Evolutionary conservation across 257 asterid species (phyloP), one percentile per base, ranked within the genome.

Genomic region (Scutellaria galericulata): DNA sequence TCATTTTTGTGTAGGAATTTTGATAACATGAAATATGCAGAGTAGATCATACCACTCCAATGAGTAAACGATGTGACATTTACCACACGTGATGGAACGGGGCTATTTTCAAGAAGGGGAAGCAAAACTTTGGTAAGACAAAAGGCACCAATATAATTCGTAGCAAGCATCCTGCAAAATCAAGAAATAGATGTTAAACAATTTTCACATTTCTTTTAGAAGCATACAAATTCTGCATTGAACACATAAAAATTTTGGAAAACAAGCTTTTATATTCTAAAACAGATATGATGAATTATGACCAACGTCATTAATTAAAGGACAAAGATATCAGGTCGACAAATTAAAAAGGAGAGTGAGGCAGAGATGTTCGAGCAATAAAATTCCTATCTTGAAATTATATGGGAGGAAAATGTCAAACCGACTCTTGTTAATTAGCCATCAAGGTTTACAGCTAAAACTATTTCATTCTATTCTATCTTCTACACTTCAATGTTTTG

Each of bases 61-160:
- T 93, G 98, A 9, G 98, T 93, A 68, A 93, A 93, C 66, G 98
- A 93, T 68, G 98, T 67, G 74, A 93, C 87, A 60, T 88, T 93
- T 66, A 91, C 90, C 82, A 93, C 90, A 55, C 97, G 96, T 15
- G 97, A 84, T 64, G 96, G 90, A 65, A 79, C 64, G 5, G 85
- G 89, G 77, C 98, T 89, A 40, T 77, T 81, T 72, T 85, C 85
- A 52, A 94, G 91, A 68, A 91, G 92, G 6, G 96, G 97, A 48
- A 85, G 86, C 67, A 93, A 79, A 44, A 84, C 73, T 75, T 86
- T 84, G 68, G 97, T 94, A 35, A 94, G 89, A 83, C 90, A 86
- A 85, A 87, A 93, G 27, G 96, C 86, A 75, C 98, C 97, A 37
- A 93, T 56, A 78, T 90, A 93, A 71, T 93, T 93, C 55, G 94